phyloP scores from a whole-genome alignment of 1,284 basidiomycete genomes.

The Melanopsichium pennsylvanicum region DNA sequence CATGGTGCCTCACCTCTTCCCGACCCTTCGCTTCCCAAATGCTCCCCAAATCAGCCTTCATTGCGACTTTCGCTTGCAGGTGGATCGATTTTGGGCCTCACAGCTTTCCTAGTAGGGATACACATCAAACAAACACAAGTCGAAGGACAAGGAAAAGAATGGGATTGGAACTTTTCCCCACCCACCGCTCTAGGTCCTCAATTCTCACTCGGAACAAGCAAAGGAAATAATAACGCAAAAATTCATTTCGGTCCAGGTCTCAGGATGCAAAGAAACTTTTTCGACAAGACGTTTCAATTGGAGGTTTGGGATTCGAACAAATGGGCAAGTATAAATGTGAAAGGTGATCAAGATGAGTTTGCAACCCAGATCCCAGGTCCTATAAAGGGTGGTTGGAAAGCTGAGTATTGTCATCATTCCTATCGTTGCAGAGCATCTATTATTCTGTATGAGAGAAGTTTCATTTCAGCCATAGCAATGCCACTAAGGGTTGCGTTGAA shows the following conservation, averaged over 20 bases:
- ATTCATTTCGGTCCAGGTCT: conserved; percentile 18
- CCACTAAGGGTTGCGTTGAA: background rate
- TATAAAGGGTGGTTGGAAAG: conserved; percentile 19
- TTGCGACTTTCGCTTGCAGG: conserved; percentile 19
- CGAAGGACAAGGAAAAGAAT: background rate
- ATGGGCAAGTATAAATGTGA: conserved; percentile 23
- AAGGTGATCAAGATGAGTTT: conserved; percentile 12
- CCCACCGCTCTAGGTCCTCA: conserved; percentile 28
- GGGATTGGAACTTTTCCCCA: conserved; percentile 29
- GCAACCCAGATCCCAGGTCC: conserved; percentile 39
- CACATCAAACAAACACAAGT: conserved; percentile 14
- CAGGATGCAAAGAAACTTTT: conserved; percentile 19
- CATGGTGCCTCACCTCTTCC: conserved; percentile 20
- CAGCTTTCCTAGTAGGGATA: conserved; percentile 34
- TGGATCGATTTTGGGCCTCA: conserved; percentile 25
- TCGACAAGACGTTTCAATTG: conserved; percentile 5
- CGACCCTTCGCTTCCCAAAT: background rate
- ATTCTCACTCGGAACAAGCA: too few species aligned
- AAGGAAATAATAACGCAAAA: too few species aligned
- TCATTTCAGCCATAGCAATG: background rate
- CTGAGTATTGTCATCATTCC: conserved; percentile 38
- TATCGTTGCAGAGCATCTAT: conserved; percentile 22
- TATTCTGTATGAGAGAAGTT: conserved; percentile 6
- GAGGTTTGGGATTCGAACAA: conserved; percentile 22
- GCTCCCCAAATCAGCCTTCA: background rate